Conservation (phyloP, 2,329 filamentous ascomycete genomes). For the Trichophaea hybrida region DNA sequence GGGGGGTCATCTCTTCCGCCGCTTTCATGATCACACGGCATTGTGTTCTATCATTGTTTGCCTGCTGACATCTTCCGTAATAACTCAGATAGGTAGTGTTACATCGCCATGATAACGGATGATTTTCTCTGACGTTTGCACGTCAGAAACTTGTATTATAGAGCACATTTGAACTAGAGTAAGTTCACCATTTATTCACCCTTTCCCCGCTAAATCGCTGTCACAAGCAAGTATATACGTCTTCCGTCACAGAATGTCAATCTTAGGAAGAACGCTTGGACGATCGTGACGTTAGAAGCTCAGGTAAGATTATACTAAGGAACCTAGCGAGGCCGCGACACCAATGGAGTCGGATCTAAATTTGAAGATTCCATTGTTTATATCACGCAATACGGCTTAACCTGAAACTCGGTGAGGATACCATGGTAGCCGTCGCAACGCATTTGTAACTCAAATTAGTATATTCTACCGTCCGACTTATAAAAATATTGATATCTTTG, state of each 20-base stretch:
- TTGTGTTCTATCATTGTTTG: neutral
- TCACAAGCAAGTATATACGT: neutral
- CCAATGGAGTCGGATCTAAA: neutral
- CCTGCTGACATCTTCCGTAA: neutral
- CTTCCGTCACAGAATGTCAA: neutral
- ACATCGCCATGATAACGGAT: neutral
- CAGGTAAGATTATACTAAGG: neutral
- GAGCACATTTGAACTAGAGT: too few relatives aligned
- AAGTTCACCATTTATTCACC: too few relatives aligned
- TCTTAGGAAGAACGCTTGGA: neutral
- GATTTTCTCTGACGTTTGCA: too few relatives aligned
- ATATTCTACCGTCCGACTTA: too few relatives aligned
- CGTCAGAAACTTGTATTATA: too few relatives aligned
- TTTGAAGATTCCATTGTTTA: conserved; percentile 1
- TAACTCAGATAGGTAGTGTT: neutral
- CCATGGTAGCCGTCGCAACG: too few relatives aligned
- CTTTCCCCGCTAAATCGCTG: too few relatives aligned
- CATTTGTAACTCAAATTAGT: too few relatives aligned
- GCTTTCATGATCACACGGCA: neutral
- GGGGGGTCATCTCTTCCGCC: neutral
- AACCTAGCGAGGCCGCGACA: neutral
- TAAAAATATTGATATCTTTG: too few relatives aligned
- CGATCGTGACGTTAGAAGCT: neutral
- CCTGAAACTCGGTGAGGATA: too few relatives aligned
- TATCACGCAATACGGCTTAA: neutral